Evolutionary conservation across 2,329 filamentous ascomycete species (phyloP).

Genomic region (Fusarium graminum): DNA sequence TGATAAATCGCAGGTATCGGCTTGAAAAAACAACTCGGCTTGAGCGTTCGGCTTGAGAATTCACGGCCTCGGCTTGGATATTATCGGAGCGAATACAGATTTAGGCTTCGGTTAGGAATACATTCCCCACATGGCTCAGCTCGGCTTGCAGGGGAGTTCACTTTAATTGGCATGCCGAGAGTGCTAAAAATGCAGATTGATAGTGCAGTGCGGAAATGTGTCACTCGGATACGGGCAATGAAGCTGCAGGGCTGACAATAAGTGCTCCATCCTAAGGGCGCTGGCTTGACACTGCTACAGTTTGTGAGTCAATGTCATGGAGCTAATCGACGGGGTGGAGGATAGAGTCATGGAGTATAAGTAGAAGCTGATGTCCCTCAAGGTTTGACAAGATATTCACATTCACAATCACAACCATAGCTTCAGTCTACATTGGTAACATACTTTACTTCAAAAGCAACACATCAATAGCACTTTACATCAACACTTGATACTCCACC

Average conservation of each 20-base stretch:
- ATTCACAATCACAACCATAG: slow-evolving; percentile 13
- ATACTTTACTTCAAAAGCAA: too few species aligned
- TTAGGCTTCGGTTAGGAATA: neutral
- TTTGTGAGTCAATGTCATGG: slow-evolving; percentile 40
- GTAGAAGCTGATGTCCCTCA: slow-evolving; percentile 22
- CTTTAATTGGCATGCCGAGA: slow-evolving; percentile 15
- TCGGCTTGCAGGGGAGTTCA: slow-evolving; percentile 35
- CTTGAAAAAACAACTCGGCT: slow-evolving; percentile 19
- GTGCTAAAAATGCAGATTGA: slow-evolving; percentile 11
- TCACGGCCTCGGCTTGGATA: slow-evolving; percentile 3
- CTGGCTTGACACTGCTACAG: slow-evolving; percentile 2
- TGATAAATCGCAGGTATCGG: slow-evolving; percentile 32
- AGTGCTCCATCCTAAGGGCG: slow-evolving; percentile 35
- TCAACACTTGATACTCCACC: too few species aligned
- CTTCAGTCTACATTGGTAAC: slow-evolving; percentile 2
- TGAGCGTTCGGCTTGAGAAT: slow-evolving; percentile 7
- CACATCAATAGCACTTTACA: too few species aligned
- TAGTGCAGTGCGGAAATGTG: slow-evolving; percentile 28
- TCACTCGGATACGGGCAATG: slow-evolving; percentile 37
- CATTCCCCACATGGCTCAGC: slow-evolving; percentile 28
- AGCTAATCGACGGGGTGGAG: slow-evolving; percentile 1
- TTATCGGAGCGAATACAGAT: slow-evolving; percentile 1
- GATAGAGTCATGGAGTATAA: slow-evolving; percentile 30
- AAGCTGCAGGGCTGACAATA: slow-evolving; percentile 40
- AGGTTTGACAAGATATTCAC: neutral